A percentile compares a stretch with the other conserved stretches of the same genome.
These are phyloP conservation scores for Athelia psychrophila DNA, from an alignment of 1,284 basidiomycete species.

Conservation along the genomic window DNA sequence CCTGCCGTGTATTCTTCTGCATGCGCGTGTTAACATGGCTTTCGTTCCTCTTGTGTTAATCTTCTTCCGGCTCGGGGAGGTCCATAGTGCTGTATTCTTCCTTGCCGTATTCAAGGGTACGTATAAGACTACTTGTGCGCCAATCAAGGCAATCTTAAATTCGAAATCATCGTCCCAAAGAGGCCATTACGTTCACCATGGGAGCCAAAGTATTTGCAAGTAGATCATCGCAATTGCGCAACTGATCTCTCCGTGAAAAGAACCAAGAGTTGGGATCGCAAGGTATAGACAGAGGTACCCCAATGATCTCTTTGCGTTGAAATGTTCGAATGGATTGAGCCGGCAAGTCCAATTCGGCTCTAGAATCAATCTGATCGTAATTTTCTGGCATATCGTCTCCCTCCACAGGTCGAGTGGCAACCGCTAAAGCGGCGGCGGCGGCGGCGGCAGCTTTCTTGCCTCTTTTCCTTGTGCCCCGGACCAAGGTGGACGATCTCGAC, in stretches of 20 bases:
- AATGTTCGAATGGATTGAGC: constrained; percentile 52
- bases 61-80: no score
- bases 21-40: no score
- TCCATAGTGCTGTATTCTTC: no score
- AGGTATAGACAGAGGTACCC: constrained; percentile 47
- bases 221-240: constrained; percentile 66
- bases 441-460: constrained; percentile 40
- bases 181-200: constrained; percentile 18
- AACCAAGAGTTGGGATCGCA: constrained; percentile 63
- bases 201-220: constrained; percentile 52
- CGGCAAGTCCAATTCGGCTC: constrained; percentile 63
- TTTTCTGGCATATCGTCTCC: constrained; percentile 68
- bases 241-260: constrained; percentile 65
- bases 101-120: no score
- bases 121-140: no score
- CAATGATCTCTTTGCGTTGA: constrained; percentile 47
- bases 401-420: constrained; percentile 41
- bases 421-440: constrained; percentile 38
- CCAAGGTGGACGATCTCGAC: constrained; percentile 33
- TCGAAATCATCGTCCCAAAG: neutral
- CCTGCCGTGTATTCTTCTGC: no score
- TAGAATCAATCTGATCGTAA: constrained; percentile 77
- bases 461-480: constrained; percentile 52
- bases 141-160: neutral
- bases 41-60: no score